phyloP scores from a whole-genome alignment of 805 yeast genomes.

The Vanderwaltozyma tropicalis region DNA sequence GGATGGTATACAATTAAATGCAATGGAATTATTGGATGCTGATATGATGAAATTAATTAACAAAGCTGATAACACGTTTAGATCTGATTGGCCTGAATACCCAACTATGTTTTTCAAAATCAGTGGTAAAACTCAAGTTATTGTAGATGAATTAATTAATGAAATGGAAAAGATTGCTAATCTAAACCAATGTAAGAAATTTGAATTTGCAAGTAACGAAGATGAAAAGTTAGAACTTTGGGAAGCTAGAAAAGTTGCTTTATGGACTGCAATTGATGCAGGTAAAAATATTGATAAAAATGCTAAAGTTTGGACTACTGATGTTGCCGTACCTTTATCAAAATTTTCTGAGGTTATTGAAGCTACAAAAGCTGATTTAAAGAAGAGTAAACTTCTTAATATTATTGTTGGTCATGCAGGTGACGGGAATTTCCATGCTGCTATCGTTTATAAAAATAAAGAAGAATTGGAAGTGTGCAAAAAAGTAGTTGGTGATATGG shows the following conservation, averaged over 20 bases:
- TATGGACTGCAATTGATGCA: conserved; percentile 59
- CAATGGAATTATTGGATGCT: conserved; percentile 65
- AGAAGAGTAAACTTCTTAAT: conserved; percentile 39
- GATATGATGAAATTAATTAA: conserved; percentile 61
- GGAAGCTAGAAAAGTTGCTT: conserved; percentile 63
- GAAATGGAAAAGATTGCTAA: conserved; percentile 42
- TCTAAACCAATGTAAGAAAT: conserved; percentile 44
- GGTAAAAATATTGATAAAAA: conserved; percentile 40
- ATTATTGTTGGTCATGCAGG: conserved; percentile 75
- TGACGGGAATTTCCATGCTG: conserved; percentile 72
- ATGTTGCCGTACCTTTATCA: conserved; percentile 75
- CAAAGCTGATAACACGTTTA: conserved; percentile 40
- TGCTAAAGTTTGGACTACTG: conserved; percentile 62
- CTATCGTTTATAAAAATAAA: conserved; percentile 47
- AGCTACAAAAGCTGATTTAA: conserved; percentile 51
- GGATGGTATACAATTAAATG: conserved; percentile 57
- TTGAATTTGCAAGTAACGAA: conserved; percentile 52
- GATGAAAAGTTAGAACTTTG: conserved; percentile 60
- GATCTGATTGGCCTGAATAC: conserved; percentile 42
- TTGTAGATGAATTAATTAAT: conserved; percentile 35
- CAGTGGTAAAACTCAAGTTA: conserved; percentile 38
- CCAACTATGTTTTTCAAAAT: conserved; percentile 60
- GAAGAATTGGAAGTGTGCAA: conserved; percentile 39
- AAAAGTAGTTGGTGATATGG: conserved; percentile 48
- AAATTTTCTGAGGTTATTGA: conserved; percentile 51